Evolutionary conservation across 208 protist genomes (phyloP).

Genomic region (Trypanosoma theileri): DNA sequence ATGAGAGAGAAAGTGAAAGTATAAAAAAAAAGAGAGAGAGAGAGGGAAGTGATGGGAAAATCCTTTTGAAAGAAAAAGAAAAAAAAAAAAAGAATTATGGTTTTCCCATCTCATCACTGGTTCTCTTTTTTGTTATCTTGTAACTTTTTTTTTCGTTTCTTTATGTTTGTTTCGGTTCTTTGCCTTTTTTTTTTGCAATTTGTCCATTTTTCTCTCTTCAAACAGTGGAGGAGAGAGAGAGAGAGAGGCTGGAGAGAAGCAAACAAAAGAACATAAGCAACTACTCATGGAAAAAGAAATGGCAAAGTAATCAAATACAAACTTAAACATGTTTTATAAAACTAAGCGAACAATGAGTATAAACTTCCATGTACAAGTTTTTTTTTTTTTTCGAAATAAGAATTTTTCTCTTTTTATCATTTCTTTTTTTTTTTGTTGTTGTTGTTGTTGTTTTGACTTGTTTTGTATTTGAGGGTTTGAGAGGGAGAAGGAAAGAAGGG

Average conservation of each 20-base stretch:
- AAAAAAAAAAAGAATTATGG: too few relatives aligned
- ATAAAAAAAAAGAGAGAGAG: background rate
- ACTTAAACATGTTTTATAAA: background rate
- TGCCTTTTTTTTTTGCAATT: background rate
- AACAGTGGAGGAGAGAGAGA: too few relatives aligned
- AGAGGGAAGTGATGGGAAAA: background rate
- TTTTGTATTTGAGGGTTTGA: background rate
- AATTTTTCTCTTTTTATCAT: constrained; percentile 21
- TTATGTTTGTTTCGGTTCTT: background rate
- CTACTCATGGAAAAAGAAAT: too few relatives aligned
- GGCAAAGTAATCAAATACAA: background rate
- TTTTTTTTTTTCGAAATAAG: background rate
- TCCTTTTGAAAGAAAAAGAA: too few relatives aligned
- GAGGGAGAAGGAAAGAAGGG: background rate
- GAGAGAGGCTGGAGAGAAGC: background rate
- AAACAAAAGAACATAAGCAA: too few relatives aligned
- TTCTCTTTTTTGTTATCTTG: too few relatives aligned
- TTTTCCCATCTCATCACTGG: too few relatives aligned
- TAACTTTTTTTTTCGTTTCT: background rate
- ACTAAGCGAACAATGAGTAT: background rate
- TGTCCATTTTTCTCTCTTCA: too few relatives aligned
- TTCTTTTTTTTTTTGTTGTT: background rate
- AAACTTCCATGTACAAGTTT: background rate
- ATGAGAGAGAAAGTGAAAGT: background rate
- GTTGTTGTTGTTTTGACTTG: too few relatives aligned